Evolutionary conservation across 164 flowering plant species (phyloP), one percentile per base, ranked within the genome.

Genomic region (Piper betle): DNA sequence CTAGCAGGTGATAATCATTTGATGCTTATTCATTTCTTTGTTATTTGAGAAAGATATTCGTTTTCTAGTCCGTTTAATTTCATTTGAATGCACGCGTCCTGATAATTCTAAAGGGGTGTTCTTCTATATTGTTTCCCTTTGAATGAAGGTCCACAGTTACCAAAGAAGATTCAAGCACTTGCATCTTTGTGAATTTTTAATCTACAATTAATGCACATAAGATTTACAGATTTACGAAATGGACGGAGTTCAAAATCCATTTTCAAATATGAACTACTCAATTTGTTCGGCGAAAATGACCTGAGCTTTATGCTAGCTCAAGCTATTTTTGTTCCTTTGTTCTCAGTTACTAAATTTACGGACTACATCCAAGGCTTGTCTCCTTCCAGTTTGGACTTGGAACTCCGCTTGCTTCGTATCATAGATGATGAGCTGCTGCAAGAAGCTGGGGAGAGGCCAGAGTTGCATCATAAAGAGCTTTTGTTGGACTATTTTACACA

Each of bases 81-180:
- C 37, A 54, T 18, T 37, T 4, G 6, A n/a, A n/a, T n/a, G n/a
- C n/a, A n/a, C n/a, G n/a, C n/a, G n/a, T n/a, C n/a, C n/a, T n/a
- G 12, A 43, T 37, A 54, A 7, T n/a, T n/a, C n/a, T n/a, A n/a
- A n/a, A n/a, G n/a, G n/a, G n/a, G n/a, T n/a, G 58, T 20, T 55
- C 4, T 55, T 20, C 4, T 55, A 10, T 12, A 20, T 58, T 39
- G 16, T 7, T 18, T 11, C 39, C 1, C 11, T 13, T 15, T 39
- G 11, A 7, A 40, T 73, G 73, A 69, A 88, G 98, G 99, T 53
- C 93, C 89, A 54, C 95, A 82, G 73, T 69, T 94, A 62, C 96
- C 97, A 4, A 85, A 88, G 79, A 94, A 91, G 79, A 91, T 94
- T 18, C 78, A 91, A 55, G 97, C 99, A 59, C 89, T 94, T 73